Percentiles rank a stretch among this genome's conserved stretches.
phyloP scores from a whole-genome alignment of 2,329 filamentous ascomycete genomes.

The Aspergillus sp. region DNA sequence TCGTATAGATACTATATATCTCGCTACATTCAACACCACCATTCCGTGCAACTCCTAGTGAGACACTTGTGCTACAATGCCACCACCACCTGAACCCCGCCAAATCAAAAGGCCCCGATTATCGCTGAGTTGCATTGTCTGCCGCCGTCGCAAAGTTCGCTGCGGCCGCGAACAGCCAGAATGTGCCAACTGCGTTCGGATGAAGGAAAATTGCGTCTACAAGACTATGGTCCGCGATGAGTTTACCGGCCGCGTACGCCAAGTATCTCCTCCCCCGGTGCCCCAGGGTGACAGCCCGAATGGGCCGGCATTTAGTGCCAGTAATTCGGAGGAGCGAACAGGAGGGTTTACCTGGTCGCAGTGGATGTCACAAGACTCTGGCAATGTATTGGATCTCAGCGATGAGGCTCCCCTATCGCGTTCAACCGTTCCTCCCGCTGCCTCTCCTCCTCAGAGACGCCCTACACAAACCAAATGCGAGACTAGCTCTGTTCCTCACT shows the following conservation, averaged over 20 bases:
- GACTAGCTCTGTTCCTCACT: background rate
- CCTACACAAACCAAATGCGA: background rate
- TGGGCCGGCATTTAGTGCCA: background rate
- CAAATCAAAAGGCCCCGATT: slow-evolving; percentile 2
- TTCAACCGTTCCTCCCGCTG: background rate
- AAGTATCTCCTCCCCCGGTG: background rate
- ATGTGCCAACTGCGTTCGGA: slow-evolving; percentile 5
- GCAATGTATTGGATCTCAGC: background rate
- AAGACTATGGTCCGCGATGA: background rate
- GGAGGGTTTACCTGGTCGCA: background rate
- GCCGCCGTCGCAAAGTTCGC: slow-evolving; percentile 8
- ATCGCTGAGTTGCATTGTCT: slow-evolving; percentile 6
- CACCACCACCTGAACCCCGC: background rate
- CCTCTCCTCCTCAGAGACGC: background rate
- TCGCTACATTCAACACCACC: no score
- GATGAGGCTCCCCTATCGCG: background rate
- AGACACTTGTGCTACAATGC: no score
- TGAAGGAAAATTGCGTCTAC: slow-evolving; percentile 2
- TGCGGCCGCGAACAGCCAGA: slow-evolving; percentile 6
- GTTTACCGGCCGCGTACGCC: background rate
- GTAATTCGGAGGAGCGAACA: no score
- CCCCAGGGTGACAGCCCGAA: background rate
- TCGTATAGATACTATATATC: no score
- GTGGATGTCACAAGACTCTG: background rate
- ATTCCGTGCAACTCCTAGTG: no score